Base-by-base conservation (phyloP, 2,329 filamentous ascomycete genomes). In the Ophiocordyceps camponoti-saundersi region DNA sequence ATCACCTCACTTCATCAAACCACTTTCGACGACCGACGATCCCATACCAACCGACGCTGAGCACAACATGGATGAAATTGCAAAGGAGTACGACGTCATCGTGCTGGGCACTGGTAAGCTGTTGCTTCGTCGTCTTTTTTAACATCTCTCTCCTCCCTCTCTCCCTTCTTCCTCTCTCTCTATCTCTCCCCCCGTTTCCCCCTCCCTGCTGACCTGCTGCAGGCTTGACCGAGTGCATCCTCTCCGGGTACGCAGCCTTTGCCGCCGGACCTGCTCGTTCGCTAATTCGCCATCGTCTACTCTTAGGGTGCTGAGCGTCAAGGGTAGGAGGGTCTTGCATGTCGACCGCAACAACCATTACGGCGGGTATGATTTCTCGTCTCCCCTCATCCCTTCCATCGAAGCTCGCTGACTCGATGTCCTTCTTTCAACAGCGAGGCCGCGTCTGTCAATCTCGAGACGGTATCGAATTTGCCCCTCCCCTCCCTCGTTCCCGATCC, bases 291-390 rank as follows among this genome's bases (percentile, higher is more conserved):
- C 16, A 39, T n/a, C 18, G 11, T 88, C 23, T 21, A 15, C 34
- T 36, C 46, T 23, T 47, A 63, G 89, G 68, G 89, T 98, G 51
- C 72, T 96, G 63, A 95, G 88, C 72, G 90, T 96, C 60, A 95
- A 96, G 75, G 90, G 90, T 66, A 90, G 94, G 76, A 96, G 96
- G 74, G 92, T 98, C 61, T 78, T 98, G 54, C 92, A 98, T 72
- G 95, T 98, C 65, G 92, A 96, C 71, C 83, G 89, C 63, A 96
- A 96, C 65, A 87, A 94, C 65, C 89, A 96, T 73, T 96, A 95
- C 62, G 92, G 92, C 77, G 92, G 87, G 89, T 94, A 71, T 60
- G 84, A 47, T n/a, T 18, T 30, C 23, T 26, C 29, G 16, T 26
- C 7, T 16, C 30, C 32, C 32, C 13, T 34, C n/a, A 18, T 34